A percentile compares a stretch with the other conserved stretches of the same genome.
Evolutionary conservation across 306 rosid species (phyloP).

Genomic region (Mimosa pudica): DNA sequence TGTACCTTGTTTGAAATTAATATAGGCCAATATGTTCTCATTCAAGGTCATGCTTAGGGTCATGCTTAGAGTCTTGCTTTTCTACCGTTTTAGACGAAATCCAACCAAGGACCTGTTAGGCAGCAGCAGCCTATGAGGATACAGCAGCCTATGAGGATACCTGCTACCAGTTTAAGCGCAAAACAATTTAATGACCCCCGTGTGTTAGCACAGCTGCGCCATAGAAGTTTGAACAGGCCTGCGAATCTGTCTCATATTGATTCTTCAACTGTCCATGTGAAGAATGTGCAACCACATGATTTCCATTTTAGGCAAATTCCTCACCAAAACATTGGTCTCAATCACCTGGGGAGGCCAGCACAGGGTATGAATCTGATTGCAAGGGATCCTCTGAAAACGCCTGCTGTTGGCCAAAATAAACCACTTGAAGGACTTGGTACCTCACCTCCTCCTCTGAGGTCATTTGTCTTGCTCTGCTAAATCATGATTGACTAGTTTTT

Average conservation of each 20-base stretch:
- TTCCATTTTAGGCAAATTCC: conserved; percentile 68
- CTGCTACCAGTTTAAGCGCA: conserved; percentile 53
- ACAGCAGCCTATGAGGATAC: conserved; percentile 47
- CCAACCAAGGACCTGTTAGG: conserved; percentile 52
- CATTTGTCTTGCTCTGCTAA: conserved; percentile 26
- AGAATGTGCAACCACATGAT: conserved; percentile 53
- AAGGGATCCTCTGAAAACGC: conserved; percentile 63
- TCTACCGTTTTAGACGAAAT: conserved; percentile 34
- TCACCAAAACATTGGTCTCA: conserved; percentile 59
- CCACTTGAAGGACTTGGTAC: conserved; percentile 83
- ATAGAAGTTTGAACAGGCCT: conserved; percentile 62
- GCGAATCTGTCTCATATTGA: conserved; percentile 58
- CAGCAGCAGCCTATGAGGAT: conserved; percentile 49
- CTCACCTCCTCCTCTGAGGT: conserved; percentile 87
- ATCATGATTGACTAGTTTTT: conserved; percentile 18
- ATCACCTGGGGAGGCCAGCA: conserved; percentile 60
- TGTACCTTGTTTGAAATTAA: conserved; percentile 16
- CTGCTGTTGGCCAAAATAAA: conserved; percentile 81
- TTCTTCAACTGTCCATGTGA: conserved; percentile 53
- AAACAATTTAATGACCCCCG: conserved; percentile 69
- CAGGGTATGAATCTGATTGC: conserved; percentile 47
- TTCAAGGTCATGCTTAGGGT: conserved; percentile 29
- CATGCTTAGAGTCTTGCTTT: conserved; percentile 32
- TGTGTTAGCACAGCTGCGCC: conserved; percentile 71
- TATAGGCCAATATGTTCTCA: background rate